Evolutionary conservation across 257 asterid genomes (phyloP), one percentile per base, ranked within the genome.

Genomic region (Penstemon eatonii): DNA sequence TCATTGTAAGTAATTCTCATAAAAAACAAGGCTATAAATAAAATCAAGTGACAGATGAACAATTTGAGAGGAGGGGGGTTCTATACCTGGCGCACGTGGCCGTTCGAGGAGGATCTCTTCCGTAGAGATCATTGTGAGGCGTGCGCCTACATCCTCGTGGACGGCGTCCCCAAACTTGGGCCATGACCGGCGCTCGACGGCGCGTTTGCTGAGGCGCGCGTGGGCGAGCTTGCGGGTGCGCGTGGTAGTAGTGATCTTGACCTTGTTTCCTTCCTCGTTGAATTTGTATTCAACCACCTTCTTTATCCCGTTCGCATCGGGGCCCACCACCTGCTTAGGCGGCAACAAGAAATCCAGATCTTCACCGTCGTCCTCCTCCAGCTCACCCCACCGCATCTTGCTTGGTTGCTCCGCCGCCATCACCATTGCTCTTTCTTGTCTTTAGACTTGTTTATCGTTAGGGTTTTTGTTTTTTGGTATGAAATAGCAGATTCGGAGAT

Each of bases 71-170:
- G 33, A 0, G 33, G 33, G 33, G 33, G 33, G 33, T 1, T 1
- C 33, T 25, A 25, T 75, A 92, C 96, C 96, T 1, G 89, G 87
- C 44, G 92, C 96, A 10, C 91, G 84, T 13, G 95, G 98, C 19
- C 98, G 86, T 71, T 92, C 96, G 11, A 92, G 93, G 66, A 86
- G 59, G 72, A 92, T 88, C 79, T 92, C 98, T 57, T 92, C 98
- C 1, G 98, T 92, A 50, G 98, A 90, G 9, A 92, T 91, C 95
- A 88, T 90, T 43, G 98, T 92, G 36, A 90, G 90, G 38, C 91
- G 89, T 63, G 76, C 69, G 56, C 96, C 92, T n/a, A 84, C 95
- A 25, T 90, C 98, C 74, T 90, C 94, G 45, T 74, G 91, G 33
- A 88, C 93, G 47, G 97, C 95, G 41, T 90, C 97, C 13, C 98